phyloP scores from a whole-genome alignment of 106 monocot species.

The Vanilla planifolia region DNA sequence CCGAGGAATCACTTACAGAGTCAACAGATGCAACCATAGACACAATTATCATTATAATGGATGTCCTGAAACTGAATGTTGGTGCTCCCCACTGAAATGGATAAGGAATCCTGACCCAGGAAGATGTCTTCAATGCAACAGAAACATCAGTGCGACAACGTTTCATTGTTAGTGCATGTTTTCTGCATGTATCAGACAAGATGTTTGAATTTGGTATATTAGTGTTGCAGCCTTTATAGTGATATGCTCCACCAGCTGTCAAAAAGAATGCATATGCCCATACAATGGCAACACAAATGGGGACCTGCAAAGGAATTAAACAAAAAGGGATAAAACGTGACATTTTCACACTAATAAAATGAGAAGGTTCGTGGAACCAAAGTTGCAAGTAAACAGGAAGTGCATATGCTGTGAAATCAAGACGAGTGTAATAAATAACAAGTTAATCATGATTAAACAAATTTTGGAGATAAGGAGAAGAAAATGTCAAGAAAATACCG shows the following conservation, averaged over 20 bases:
- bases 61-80: slow-evolving; percentile 79
- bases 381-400: slow-evolving; percentile 1
- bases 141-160: slow-evolving; percentile 91
- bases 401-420: not conserved
- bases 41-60: slow-evolving; percentile 74
- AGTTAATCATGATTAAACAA: not conserved
- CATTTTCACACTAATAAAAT: too few species aligned
- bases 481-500: slow-evolving; percentile 43
- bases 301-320: slow-evolving; percentile 48
- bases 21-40: slow-evolving; percentile 91
- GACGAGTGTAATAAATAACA: too few species aligned
- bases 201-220: slow-evolving; percentile 90
- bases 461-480: slow-evolving; percentile 1
- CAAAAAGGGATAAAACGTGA: not conserved
- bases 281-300: slow-evolving; percentile 75
- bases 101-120: slow-evolving; percentile 96
- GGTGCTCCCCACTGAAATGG: slow-evolving; percentile 95
- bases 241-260: slow-evolving; percentile 88
- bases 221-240: slow-evolving; percentile 70
- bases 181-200: slow-evolving; percentile 71
- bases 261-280: slow-evolving; percentile 99
- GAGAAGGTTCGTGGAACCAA: too few species aligned
- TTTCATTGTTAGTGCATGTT: slow-evolving; percentile 56
- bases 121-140: slow-evolving; percentile 74
- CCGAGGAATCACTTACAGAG: slow-evolving; percentile 46